Evolutionary conservation across 2,329 filamentous ascomycete genomes (phyloP).

Genomic region (Aspergillus fischeri): DNA sequence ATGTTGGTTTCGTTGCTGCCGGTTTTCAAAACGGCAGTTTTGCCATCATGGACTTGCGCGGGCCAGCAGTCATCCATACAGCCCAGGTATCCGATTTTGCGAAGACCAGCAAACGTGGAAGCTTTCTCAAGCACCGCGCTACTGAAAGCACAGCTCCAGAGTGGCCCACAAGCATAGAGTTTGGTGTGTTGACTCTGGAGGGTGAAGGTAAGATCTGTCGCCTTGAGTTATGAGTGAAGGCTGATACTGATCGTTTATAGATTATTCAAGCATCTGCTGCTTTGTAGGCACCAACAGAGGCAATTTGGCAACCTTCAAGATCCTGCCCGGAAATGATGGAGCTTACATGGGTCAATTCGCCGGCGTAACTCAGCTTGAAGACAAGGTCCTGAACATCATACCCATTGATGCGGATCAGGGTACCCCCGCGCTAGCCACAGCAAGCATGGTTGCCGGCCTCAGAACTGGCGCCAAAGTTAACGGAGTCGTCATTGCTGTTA

Average conservation of each 20-base stretch:
- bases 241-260: slow-evolving; percentile 33
- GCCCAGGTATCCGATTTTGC: slow-evolving; percentile 67
- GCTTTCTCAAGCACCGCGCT: slow-evolving; percentile 58
- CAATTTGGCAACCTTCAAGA: slow-evolving; percentile 82
- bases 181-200: slow-evolving; percentile 88
- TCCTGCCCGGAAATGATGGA: slow-evolving; percentile 67
- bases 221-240: not conserved
- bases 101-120: slow-evolving; percentile 71
- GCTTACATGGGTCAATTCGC: slow-evolving; percentile 69
- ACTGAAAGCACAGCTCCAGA: slow-evolving; percentile 54
- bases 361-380: slow-evolving; percentile 65
- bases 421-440: slow-evolving; percentile 69
- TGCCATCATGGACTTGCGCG: slow-evolving; percentile 80
- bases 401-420: slow-evolving; percentile 79
- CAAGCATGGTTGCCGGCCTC: slow-evolving; percentile 68
- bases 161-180: slow-evolving; percentile 78
- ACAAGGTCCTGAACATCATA: slow-evolving; percentile 67
- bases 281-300: slow-evolving; percentile 87
- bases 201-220: slow-evolving; percentile 59
- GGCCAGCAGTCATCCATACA: slow-evolving; percentile 77
- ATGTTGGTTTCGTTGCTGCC: slow-evolving; percentile 85
- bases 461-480: slow-evolving; percentile 70
- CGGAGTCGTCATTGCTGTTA: slow-evolving; percentile 76
- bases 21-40: slow-evolving; percentile 81
- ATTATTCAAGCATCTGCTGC: slow-evolving; percentile 89